These are phyloP conservation scores for Malbranchea zuffiana DNA, from an alignment of 2,329 filamentous ascomycete species.

Conservation along the genomic window DNA sequence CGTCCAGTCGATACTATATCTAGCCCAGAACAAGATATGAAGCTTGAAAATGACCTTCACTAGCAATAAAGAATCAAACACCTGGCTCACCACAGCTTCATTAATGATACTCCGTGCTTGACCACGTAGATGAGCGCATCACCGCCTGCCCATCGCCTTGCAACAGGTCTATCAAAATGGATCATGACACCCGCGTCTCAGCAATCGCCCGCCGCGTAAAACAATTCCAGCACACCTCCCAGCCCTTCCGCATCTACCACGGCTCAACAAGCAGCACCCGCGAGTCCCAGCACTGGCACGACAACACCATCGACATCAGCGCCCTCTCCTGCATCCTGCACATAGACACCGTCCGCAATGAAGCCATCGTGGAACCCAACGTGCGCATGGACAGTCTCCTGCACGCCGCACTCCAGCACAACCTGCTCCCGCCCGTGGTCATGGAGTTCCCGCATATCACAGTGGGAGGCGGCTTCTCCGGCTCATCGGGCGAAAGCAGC, in stretches of 20 bases:
- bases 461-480: conserved; percentile 55
- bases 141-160: too few relatives aligned
- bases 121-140: too few relatives aligned
- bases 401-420: conserved; percentile 43
- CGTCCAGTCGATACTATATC: too few relatives aligned
- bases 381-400: conserved; percentile 57
- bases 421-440: conserved; percentile 53
- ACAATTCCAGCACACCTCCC: conserved; percentile 39
- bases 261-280: conserved; percentile 69
- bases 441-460: conserved; percentile 65
- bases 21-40: too few relatives aligned
- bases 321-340: conserved; percentile 43
- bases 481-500: conserved; percentile 56
- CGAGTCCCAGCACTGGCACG: conserved; percentile 35
- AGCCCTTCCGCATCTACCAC: conserved; percentile 62
- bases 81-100: too few relatives aligned
- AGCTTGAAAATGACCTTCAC: too few relatives aligned
- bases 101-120: too few relatives aligned
- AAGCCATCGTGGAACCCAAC: conserved; percentile 58
- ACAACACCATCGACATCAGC: conserved; percentile 18
- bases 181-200: conserved; percentile 37
- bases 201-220: conserved; percentile 37
- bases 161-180: conserved; percentile 29
- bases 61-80: too few relatives aligned
- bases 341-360: conserved; percentile 44